These are phyloP conservation scores for Gyrodon lividus DNA, from an alignment of 768 basidiomycete species.

Conservation along the genomic window DNA sequence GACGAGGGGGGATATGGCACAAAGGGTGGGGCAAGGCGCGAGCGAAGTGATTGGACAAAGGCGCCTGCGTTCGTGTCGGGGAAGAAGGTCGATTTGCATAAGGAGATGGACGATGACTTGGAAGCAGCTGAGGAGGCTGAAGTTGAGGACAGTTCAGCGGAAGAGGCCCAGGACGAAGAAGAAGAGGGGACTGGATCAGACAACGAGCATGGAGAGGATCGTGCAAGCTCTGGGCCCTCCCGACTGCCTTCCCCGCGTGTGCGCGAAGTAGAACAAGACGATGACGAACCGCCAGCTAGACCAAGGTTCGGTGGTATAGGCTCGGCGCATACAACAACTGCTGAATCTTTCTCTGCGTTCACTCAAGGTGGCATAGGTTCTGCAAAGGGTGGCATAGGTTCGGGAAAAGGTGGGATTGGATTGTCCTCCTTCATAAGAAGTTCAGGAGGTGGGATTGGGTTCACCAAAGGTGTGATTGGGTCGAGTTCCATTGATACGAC, in stretches of 20 bases:
- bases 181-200: conserved; percentile 30
- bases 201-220: conserved; percentile 35
- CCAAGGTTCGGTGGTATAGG: conserved; percentile 51
- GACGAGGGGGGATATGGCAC: conserved; percentile 52
- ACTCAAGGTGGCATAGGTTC: conserved; percentile 31
- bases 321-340: background rate
- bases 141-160: conserved; percentile 34
- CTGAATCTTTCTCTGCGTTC: conserved; percentile 20
- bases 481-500: conserved; percentile 28
- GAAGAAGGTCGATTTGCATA: conserved; percentile 41
- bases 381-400: conserved; percentile 35
- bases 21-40: conserved; percentile 29
- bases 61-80: conserved; percentile 73
- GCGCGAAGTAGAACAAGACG: conserved; percentile 46
- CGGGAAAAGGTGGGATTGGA: conserved; percentile 14
- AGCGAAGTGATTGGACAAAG: conserved; percentile 68
- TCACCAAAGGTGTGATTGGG: conserved; percentile 44
- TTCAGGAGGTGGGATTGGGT: conserved; percentile 10
- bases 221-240: conserved; percentile 48
- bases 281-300: conserved; percentile 31
- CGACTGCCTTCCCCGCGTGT: conserved; percentile 57
- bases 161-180: conserved; percentile 38
- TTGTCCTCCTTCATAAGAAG: background rate
- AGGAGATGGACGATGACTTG: conserved; percentile 42
- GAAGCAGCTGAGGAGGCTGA: conserved; percentile 36